Evolutionary conservation across 2,329 filamentous ascomycete species (phyloP).

Genomic region (Colletotrichum brevisporum): DNA sequence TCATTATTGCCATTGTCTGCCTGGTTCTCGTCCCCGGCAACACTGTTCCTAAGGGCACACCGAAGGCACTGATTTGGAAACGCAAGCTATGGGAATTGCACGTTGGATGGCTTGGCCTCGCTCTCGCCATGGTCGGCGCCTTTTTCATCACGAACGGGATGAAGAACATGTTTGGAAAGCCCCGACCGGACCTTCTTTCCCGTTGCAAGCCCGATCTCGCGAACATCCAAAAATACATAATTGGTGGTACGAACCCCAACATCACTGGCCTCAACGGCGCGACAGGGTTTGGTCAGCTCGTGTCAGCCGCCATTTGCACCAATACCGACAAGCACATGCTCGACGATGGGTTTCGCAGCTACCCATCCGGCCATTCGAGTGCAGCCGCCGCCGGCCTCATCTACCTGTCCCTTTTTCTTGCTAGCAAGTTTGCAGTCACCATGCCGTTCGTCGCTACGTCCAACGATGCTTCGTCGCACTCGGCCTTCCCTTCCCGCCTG

Average conservation of each 20-base stretch:
- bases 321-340: constrained; percentile 73
- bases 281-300: constrained; percentile 72
- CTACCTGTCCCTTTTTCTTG: constrained; percentile 89
- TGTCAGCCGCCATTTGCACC: constrained; percentile 82
- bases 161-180: constrained; percentile 81
- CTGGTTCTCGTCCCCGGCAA: constrained; percentile 81
- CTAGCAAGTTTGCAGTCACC: constrained; percentile 83
- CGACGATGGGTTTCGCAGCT: constrained; percentile 88
- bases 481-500: constrained; percentile 83
- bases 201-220: constrained; percentile 83
- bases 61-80: constrained; percentile 77
- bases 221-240: constrained; percentile 70
- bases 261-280: constrained; percentile 46
- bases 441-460: constrained; percentile 76
- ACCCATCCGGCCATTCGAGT: constrained; percentile 69
- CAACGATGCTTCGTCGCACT: constrained; percentile 63
- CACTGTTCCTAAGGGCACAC: constrained; percentile 73
- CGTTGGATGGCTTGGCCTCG: constrained; percentile 86
- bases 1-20: constrained; percentile 77
- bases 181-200: constrained; percentile 85
- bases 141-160: constrained; percentile 89
- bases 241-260: constrained; percentile 65
- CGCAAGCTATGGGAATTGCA: constrained; percentile 94
- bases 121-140: constrained; percentile 76
- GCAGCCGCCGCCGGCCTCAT: constrained; percentile 84